Percentiles rank a stretch among this genome's conserved stretches.
Conservation (phyloP, 2,329 filamentous ascomycete genomes). For the Colletotrichum ledebouriae region DNA sequence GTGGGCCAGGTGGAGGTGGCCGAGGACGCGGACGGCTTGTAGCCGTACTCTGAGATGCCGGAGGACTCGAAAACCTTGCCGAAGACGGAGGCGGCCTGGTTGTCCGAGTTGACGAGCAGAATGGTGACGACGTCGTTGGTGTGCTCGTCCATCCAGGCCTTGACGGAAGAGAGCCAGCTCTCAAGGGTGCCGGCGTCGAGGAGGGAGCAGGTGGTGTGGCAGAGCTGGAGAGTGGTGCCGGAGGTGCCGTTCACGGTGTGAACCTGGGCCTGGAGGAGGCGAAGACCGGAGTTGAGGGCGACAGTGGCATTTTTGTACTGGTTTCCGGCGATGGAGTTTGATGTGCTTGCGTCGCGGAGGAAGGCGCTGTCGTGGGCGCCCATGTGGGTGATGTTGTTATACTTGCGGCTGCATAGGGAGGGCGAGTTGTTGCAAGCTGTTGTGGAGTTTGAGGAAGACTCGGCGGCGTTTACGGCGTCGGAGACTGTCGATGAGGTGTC, state of each 20-base stretch:
- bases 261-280: constrained; percentile 79
- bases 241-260: constrained; percentile 68
- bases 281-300: constrained; percentile 78
- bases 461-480: constrained; percentile 28
- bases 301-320: constrained; percentile 80
- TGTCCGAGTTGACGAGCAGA: constrained; percentile 78
- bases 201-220: constrained; percentile 76
- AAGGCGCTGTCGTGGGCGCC: constrained; percentile 83
- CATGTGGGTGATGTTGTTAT: constrained; percentile 83
- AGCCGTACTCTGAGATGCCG: constrained; percentile 73
- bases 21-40: constrained; percentile 62
- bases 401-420: constrained; percentile 76
- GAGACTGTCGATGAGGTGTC: constrained; percentile 43
- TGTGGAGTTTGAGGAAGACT: constrained; percentile 48
- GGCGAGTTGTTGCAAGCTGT: constrained; percentile 86
- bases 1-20: constrained; percentile 74
- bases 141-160: constrained; percentile 77
- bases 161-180: constrained; percentile 74
- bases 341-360: constrained; percentile 72
- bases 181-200: constrained; percentile 77
- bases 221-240: constrained; percentile 68
- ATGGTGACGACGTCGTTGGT: constrained; percentile 82
- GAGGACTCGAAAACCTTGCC: constrained; percentile 67
- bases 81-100: constrained; percentile 67
- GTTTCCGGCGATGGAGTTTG: constrained; percentile 75